Base-by-base conservation (phyloP, 352 stramenopile genomes). In the Phytophthora constricta region DNA sequence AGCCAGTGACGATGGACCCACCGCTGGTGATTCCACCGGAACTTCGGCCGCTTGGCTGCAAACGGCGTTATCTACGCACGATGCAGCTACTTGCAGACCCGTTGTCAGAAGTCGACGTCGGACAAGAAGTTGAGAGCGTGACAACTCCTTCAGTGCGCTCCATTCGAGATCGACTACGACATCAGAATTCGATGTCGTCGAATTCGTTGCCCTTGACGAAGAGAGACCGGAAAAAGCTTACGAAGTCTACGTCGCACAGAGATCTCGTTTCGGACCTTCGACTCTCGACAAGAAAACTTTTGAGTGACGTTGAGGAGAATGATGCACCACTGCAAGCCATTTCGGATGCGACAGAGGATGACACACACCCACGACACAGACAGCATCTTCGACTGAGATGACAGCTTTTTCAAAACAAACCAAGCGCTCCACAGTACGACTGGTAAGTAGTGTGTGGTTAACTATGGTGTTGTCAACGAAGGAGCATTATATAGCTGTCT, bases 1-100 rank as follows among this genome's bases (percentile, higher is more conserved):
- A 86, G 41, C 76, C 76, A 2, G 23, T 82, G 16, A 61, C 60
- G 34, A 75, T 82, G 49, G 84, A 90, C 17, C 62, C 78, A 33
- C 80, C 84, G 3, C 56, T 92, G n/a, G 62, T 59, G n/a, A 84
- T 92, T 23, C 82, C 84, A 0, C 34, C 62, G 23, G 80, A 91
- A 2, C 70, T 91, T 34, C 76, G 80, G 1, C 84, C 84, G 7
- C 65, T 90, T 5, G 58, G 76, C 20, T 46, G 61, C 33, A 86
- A 74, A 60, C 58, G 59, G 2, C 73, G 80, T 3, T 91, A 92
- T 48, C 47, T 92, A 8, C 78, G 84, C 39, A 89, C 84, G 0
- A 76, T 92, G 59, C 84, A 91, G 58, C 71, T 92, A 39, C 71
- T 86, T n/a, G 48, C 55, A 14, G 72, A 78, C 16, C 49, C 67